Conservation (phyloP, 2,329 filamentous ascomycete species). For the Trichoderma sp. region DNA sequence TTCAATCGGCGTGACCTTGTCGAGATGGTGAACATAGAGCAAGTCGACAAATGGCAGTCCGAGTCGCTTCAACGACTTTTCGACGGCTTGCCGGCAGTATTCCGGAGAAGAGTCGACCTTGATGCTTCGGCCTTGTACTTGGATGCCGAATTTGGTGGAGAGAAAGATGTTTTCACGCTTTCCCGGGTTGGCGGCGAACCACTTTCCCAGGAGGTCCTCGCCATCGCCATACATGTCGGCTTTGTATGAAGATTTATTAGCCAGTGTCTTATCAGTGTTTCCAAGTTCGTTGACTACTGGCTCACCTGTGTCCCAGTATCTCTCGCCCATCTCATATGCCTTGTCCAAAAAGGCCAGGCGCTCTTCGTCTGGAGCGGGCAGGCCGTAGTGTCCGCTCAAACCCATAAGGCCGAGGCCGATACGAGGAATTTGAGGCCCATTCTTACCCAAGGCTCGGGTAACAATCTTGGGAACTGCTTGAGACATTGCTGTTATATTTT, state of each 20-base stretch:
- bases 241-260: neutral
- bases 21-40: conserved; percentile 55
- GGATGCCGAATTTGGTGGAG: conserved; percentile 41
- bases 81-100: conserved; percentile 27
- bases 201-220: conserved; percentile 52
- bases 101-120: conserved; percentile 10
- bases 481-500: neutral
- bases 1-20: conserved; percentile 48
- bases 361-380: conserved; percentile 48
- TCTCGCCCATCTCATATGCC: conserved; percentile 52
- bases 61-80: conserved; percentile 47
- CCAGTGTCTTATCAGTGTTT: neutral
- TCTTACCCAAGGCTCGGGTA: conserved; percentile 45
- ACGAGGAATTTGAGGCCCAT: conserved; percentile 52
- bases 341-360: conserved; percentile 53
- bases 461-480: neutral
- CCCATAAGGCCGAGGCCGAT: conserved; percentile 61
- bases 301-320: conserved; percentile 50
- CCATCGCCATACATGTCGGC: conserved; percentile 48
- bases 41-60: conserved; percentile 57
- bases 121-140: neutral
- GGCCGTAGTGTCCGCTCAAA: conserved; percentile 40
- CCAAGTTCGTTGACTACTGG: rapidly evolving
- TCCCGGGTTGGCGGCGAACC: conserved; percentile 49
- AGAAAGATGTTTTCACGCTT: conserved; percentile 52